Base-by-base conservation (phyloP, 2,329 filamentous ascomycete genomes). In the Botryotinia narcissicola region DNA sequence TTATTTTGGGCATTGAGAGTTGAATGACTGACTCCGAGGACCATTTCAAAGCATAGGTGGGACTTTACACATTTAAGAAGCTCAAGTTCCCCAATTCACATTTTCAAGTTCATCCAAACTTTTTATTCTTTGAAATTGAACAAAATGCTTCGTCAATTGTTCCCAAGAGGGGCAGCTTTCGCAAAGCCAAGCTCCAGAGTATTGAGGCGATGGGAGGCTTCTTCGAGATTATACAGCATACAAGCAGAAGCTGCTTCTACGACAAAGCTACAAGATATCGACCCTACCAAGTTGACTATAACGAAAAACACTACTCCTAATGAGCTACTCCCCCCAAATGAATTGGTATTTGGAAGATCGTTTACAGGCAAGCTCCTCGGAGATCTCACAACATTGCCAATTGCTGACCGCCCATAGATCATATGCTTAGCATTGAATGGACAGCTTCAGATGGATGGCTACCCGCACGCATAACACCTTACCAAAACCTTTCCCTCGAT, bases 371-470 rank as follows among this genome's bases (percentile, higher is more conserved):
- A 73, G 82, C 74, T 51, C 32, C 48, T 72, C 70, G 69, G 42
- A 57, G 35, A 40, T 48, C 57, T 40, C 46, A 54, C 42, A 66
- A 54, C 25, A 48, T 29, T 57, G n/a, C 4, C 59, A 18, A 61
- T 57, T 73, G 70, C 70, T 75, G 71, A 63, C 61, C 25, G 46
- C 35, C 64, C 12, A n/a, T 59, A 97, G 96, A 99, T 85, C 96
- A 98, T 85, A 98, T 99, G 95, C 91, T 98, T 80, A 91, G 92
- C 74, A 88, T 97, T 78, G 94, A 98, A 86, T 99, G 96, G 96
- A 95, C 92, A 72, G 89, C 94, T 74, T 85, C 88, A 67, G 86
- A 93, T 77, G 96, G 80, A 74, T 81, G 96, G 96, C 85, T 92
- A 60, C 84, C 90, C 22, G 93, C 95, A 73, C 87, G 89, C 77